Evolutionary conservation across 192 early-diverging fungal genomes (phyloP).

Genomic region (Mortierella hygrophila): DNA sequence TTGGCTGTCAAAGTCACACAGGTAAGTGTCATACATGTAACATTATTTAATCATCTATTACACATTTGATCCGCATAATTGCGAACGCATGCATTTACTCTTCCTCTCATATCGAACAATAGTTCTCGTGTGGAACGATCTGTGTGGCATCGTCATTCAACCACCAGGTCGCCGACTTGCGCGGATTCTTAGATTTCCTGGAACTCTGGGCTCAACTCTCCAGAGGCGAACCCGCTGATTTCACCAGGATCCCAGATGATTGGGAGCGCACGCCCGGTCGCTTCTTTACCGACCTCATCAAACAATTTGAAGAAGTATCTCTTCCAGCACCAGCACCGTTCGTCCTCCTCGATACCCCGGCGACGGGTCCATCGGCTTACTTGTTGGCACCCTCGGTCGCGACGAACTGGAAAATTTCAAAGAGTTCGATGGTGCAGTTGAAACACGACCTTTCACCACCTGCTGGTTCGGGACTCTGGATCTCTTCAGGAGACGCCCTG

Average conservation of each 20-base stretch:
- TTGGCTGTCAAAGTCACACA: conserved; percentile 50
- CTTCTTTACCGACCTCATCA: conserved; percentile 38
- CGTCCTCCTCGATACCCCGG: conserved; percentile 18
- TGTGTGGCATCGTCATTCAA: conserved; percentile 44
- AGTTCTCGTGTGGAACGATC: conserved; percentile 30
- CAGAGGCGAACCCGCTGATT: conserved; percentile 47
- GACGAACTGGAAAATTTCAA: conserved; percentile 42
- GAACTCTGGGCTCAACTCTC: conserved; percentile 51
- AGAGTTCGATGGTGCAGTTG: conserved; percentile 38
- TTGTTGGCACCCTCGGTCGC: conserved; percentile 35
- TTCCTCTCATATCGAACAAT: neutral
- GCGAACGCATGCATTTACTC: neutral
- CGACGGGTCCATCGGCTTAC: conserved; percentile 14
- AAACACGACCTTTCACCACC: conserved; percentile 46
- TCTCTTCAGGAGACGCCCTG: conserved; percentile 57
- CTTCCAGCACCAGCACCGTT: conserved; percentile 31
- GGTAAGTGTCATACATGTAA: conserved; percentile 1
- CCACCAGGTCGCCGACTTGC: conserved; percentile 48
- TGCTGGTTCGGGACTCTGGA: conserved; percentile 32
- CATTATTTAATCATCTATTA: neutral
- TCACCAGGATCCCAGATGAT: conserved; percentile 50
- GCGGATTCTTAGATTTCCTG: conserved; percentile 54
- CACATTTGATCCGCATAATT: neutral
- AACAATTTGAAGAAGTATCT: conserved; percentile 12
- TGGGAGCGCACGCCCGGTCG: conserved; percentile 51